Evolutionary conservation across 805 yeast genomes (phyloP).

Genomic region (Kazachstania africana): DNA sequence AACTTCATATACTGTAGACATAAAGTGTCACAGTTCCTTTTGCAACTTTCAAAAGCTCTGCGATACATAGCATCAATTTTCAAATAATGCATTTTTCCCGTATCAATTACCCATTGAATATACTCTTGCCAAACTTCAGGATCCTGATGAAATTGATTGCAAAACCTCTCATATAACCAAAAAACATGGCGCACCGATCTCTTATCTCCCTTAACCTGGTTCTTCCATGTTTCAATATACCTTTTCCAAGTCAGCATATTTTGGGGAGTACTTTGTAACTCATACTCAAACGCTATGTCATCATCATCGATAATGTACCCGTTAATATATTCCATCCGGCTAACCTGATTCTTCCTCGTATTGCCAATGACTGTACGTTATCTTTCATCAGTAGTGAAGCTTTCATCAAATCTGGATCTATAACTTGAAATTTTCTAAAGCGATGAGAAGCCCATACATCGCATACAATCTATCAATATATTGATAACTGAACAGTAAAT

Average conservation of each 20-base stretch:
- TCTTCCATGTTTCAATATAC: slow-evolving; percentile 30
- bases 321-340: slow-evolving; percentile 1
- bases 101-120: slow-evolving; percentile 29
- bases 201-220: slow-evolving; percentile 2
- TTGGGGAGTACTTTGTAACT: slow-evolving; percentile 29
- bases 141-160: slow-evolving; percentile 9
- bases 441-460: too few species aligned
- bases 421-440: too few species aligned
- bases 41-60: slow-evolving; percentile 27
- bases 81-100: slow-evolving; percentile 27
- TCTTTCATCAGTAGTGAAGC: too few species aligned
- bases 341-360: too few species aligned
- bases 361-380: too few species aligned
- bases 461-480: too few species aligned
- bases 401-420: too few species aligned
- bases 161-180: slow-evolving; percentile 31
- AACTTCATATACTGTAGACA: slow-evolving; percentile 44
- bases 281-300: slow-evolving; percentile 37
- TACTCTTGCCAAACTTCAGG: slow-evolving; percentile 17
- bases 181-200: slow-evolving; percentile 9
- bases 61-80: slow-evolving; percentile 36
- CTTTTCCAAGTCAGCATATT: slow-evolving; percentile 33
- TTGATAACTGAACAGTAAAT: too few species aligned
- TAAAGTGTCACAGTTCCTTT: slow-evolving; percentile 30
- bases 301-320: slow-evolving; percentile 12